Conservation (phyloP, 768 basidiomycete species). For the Butyriboletus loyo region DNA sequence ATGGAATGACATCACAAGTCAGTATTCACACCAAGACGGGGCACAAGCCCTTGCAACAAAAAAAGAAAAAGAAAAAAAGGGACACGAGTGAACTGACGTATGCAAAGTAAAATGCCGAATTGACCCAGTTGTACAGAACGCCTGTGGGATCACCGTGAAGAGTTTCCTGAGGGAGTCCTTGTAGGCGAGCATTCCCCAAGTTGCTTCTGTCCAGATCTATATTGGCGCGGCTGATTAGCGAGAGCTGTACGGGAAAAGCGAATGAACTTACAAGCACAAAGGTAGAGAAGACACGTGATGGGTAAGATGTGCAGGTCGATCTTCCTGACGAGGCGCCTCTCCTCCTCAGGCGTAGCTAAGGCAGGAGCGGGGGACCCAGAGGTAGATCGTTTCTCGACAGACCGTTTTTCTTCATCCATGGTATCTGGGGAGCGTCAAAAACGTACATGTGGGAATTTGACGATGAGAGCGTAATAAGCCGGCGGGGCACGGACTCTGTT, state of each 20-base stretch:
- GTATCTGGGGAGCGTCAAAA: background rate
- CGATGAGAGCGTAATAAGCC: background rate
- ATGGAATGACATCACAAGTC: background rate
- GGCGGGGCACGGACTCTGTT: background rate
- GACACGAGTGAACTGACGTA: constrained; percentile 46
- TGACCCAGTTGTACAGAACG: constrained; percentile 67
- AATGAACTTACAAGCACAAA: constrained; percentile 61
- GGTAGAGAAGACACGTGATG: constrained; percentile 70
- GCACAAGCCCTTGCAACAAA: background rate
- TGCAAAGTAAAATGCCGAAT: constrained; percentile 75
- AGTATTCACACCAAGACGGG: background rate
- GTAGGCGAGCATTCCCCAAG: constrained; percentile 74
- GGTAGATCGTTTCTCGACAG: background rate
- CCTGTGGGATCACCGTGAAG: constrained; percentile 69
- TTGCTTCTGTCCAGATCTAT: constrained; percentile 68
- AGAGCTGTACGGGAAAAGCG: background rate
- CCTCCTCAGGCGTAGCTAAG: constrained; percentile 32
- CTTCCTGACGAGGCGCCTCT: constrained; percentile 36
- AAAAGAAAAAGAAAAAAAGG: background rate
- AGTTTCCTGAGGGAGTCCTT: constrained; percentile 64
- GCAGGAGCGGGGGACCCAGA: background rate
- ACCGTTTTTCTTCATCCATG: constrained; percentile 24
- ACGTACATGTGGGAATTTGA: background rate
- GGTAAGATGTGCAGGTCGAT: constrained; percentile 37
- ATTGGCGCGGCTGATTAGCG: background rate